Evolutionary conservation across 805 yeast genomes (phyloP), one percentile per base, ranked within the genome.

Genomic region (Jamesozyma hellenica): DNA sequence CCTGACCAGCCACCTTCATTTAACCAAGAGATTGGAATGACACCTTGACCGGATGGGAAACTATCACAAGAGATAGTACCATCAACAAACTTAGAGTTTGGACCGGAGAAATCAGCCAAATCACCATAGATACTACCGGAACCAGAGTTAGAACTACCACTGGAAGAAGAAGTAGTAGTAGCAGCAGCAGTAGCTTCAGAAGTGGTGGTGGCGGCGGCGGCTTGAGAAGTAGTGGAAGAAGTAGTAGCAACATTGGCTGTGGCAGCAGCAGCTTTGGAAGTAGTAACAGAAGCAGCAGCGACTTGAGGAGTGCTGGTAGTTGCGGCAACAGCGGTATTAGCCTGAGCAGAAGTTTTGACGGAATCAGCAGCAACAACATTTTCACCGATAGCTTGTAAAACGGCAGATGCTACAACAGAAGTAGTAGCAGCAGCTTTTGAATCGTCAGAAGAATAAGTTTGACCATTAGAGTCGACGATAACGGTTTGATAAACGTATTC

Each of bases 11-110:
- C 78, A 48, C 67, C 75, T 46, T 64, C 62, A 36, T 63, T 68
- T 44, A 77, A 52, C 75, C 79, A 71, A 53, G 70, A 71, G 31
- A 80, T 66, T 33, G 80, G 52, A 55, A 81, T 66, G 35, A 79
- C 84, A 70, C 88, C 88, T 56, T 79, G 74, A 42, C 83, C 85
- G 15, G 77, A 63, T 58, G 88, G 90, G 72, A 83, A 79, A 27
- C 69, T 64, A 43, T 71, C 65, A 70, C 94, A 83, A 33, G 71
- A 55, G 58, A 78, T 66, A 41, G 75, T 74, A 61, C 92, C 94
- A 56, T 83, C 94, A 43, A 55, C 49, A 51, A 92, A 90, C 36
- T 66, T 64, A 36, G 61, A 67, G 42, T 71, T 49, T 53, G 95
- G 92, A 51, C 61, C 67, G 10, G 65, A 50, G 66, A 67, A 83